These are phyloP conservation scores for Cystobasidium onofrii DNA, from an alignment of 768 basidiomycete species.

Conservation along the genomic window DNA sequence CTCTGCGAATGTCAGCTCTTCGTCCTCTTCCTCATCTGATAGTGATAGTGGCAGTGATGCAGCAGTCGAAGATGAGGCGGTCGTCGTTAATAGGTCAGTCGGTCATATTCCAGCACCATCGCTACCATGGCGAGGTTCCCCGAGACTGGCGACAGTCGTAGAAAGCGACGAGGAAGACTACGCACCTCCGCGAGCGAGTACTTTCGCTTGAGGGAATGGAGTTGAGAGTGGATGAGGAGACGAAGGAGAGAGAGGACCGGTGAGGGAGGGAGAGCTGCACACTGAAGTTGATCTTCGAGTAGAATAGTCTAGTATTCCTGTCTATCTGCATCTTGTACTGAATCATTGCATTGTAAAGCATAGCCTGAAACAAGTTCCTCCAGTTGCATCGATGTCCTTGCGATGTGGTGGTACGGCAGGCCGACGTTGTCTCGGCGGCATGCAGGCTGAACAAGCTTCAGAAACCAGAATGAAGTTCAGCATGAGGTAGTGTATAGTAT, in stretches of 20 bases:
- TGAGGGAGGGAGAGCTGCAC: not conserved
- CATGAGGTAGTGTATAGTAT: too few species aligned
- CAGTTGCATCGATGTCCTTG: too few species aligned
- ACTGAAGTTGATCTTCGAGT: not conserved
- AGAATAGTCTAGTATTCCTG: not conserved
- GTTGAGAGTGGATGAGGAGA: too few species aligned
- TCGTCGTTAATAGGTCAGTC: not conserved
- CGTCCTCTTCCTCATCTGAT: not conserved
- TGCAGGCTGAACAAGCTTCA: too few species aligned
- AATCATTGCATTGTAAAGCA: not conserved
- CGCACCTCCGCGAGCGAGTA: not conserved
- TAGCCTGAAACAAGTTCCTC: too few species aligned
- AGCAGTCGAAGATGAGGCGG: constrained; percentile 1
- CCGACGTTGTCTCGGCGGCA: too few species aligned
- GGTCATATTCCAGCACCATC: not conserved
- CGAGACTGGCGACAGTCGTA: constrained; percentile 12
- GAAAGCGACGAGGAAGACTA: constrained; percentile 28
- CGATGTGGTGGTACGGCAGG: too few species aligned
- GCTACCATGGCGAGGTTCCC: constrained; percentile 1
- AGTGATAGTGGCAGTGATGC: constrained; percentile 8
- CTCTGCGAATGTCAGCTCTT: constrained; percentile 2
- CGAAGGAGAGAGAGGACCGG: too few species aligned
- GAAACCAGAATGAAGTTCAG: too few species aligned
- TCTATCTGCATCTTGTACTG: not conserved
- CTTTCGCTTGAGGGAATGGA: not conserved